A percentile compares a stretch with the other conserved stretches of the same genome.
phyloP scores from a whole-genome alignment of 495 filamentous ascomycete species.

The Amphirosellinia nigrospora region DNA sequence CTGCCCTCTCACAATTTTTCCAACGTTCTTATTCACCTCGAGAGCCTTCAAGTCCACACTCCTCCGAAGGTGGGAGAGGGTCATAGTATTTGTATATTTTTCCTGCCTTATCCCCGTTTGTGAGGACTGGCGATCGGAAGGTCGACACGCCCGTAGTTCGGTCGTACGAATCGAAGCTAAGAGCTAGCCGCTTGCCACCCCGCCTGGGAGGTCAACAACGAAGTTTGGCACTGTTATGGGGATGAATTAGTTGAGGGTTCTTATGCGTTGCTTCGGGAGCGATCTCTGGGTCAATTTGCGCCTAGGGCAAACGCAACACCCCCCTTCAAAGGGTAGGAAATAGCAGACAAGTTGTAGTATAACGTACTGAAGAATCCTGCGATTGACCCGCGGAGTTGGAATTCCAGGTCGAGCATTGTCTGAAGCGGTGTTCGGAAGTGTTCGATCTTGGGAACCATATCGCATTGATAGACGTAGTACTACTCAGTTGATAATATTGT shows the following conservation, averaged over 20 bases:
- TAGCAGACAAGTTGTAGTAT: background rate
- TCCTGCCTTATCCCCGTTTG: slow-evolving; percentile 48
- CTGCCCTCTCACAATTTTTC: background rate
- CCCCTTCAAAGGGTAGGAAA: background rate
- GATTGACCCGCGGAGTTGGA: slow-evolving; percentile 59
- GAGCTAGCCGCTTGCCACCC: slow-evolving; percentile 66
- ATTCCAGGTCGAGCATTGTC: slow-evolving; percentile 61
- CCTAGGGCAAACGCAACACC: background rate
- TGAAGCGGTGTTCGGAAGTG: slow-evolving; percentile 65
- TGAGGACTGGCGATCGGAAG: slow-evolving; percentile 61
- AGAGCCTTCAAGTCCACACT: background rate
- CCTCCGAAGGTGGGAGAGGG: background rate
- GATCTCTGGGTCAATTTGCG: background rate
- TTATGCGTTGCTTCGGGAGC: background rate
- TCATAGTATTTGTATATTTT: slow-evolving; percentile 59
- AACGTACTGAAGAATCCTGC: slow-evolving; percentile 55
- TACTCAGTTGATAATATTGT: slow-evolving; percentile 31
- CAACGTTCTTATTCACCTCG: background rate
- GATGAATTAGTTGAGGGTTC: background rate
- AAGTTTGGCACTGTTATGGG: slow-evolving; percentile 52
- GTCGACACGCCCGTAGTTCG: slow-evolving; percentile 53
- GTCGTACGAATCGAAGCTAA: slow-evolving; percentile 58
- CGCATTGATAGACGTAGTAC: slow-evolving; percentile 67
- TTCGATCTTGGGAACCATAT: slow-evolving; percentile 62
- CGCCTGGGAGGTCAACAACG: slow-evolving; percentile 66